Evolutionary conservation across 257 asterid genomes (phyloP), one percentile per base, ranked within the genome.

Genomic region (Scutellaria baicalensis): DNA sequence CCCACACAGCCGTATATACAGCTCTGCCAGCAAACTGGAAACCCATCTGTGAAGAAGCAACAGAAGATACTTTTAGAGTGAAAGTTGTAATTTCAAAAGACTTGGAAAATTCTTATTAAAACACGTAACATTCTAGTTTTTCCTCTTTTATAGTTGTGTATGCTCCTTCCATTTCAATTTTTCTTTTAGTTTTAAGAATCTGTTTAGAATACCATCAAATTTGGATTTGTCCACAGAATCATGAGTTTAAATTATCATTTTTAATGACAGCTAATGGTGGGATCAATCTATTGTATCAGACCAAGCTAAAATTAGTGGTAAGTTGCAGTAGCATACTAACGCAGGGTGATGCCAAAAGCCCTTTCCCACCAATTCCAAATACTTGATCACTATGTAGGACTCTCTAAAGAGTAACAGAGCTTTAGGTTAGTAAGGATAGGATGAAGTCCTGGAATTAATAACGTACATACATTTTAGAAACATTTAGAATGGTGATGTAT

Each of bases 21-120:
- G 96, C 96, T 84, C 70, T 91, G 44, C 98, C 97, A 23, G 97
- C 98, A 84, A 91, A 91, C 66, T 91, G 97, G 83, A 94, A 89
- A 70, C 98, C 97, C 96, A 91, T 89, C 99, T 91, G 89, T 66
- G 80, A 65, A 74, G 69, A 71, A 74, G 65, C 66, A 79, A 77
- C 43, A 71, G 43, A 57, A 38, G 17, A 75, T 20, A 17, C 59
- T 64, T 55, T 45, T 65, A 51, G 21, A 42, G 35, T 4, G 63
- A 43, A 69, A 71, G 21, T 40, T 55, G 66, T 44, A 35, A 40
- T 18, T 39, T 40, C 68, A 69, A 39, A 39, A 65, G 56, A 61
- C 17, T 60, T 47, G 44, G 59, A 69, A 49, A 43, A n/a, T 39
- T 12, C 4, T 31, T 58, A 38, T 45, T 73, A 14, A 66, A 18